phyloP scores from a whole-genome alignment of 352 stramenopile genomes.

The Globisporangium lucens region DNA sequence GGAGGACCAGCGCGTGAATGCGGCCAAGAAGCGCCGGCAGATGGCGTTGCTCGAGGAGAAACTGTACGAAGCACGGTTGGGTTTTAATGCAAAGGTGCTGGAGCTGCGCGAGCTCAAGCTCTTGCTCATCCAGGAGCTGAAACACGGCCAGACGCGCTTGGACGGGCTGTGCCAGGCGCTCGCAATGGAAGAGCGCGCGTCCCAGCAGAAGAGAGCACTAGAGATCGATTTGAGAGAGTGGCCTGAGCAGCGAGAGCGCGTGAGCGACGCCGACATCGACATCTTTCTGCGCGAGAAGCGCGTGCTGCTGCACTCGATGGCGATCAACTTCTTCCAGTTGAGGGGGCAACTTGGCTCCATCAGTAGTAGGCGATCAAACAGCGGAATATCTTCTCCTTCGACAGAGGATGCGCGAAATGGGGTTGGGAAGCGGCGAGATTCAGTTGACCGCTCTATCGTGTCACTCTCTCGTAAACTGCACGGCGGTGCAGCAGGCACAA shows the following conservation, averaged over 20 bases:
- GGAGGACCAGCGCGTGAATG: slow-evolving; percentile 86
- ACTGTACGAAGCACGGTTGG: slow-evolving; percentile 74
- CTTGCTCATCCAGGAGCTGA: slow-evolving; percentile 72
- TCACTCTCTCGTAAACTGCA: slow-evolving; percentile 31
- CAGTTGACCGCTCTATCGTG: slow-evolving; percentile 30
- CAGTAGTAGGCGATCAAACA: background rate
- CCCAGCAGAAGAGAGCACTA: slow-evolving; percentile 16
- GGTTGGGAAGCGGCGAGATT: slow-evolving; percentile 5
- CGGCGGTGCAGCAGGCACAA: background rate
- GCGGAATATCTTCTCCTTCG: background rate
- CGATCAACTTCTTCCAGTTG: slow-evolving; percentile 6
- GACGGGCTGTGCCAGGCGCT: slow-evolving; percentile 46
- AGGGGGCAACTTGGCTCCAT: slow-evolving; percentile 9
- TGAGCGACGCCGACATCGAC: slow-evolving; percentile 78
- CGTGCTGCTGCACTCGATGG: slow-evolving; percentile 34
- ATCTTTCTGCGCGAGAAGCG: slow-evolving; percentile 60
- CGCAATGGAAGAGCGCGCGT: slow-evolving; percentile 6
- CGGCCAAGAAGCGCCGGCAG: slow-evolving; percentile 86
- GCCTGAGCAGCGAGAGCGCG: slow-evolving; percentile 85
- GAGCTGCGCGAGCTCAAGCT: slow-evolving; percentile 88
- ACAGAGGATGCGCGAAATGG: background rate
- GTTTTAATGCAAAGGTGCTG: slow-evolving; percentile 91
- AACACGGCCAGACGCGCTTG: slow-evolving; percentile 50
- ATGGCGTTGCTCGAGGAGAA: slow-evolving; percentile 82
- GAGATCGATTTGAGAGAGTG: slow-evolving; percentile 77